Evolutionary conservation across 2,329 filamentous ascomycete genomes (phyloP), one percentile per base, ranked within the genome.

Genomic region (Trematosphaeria pertusa): DNA sequence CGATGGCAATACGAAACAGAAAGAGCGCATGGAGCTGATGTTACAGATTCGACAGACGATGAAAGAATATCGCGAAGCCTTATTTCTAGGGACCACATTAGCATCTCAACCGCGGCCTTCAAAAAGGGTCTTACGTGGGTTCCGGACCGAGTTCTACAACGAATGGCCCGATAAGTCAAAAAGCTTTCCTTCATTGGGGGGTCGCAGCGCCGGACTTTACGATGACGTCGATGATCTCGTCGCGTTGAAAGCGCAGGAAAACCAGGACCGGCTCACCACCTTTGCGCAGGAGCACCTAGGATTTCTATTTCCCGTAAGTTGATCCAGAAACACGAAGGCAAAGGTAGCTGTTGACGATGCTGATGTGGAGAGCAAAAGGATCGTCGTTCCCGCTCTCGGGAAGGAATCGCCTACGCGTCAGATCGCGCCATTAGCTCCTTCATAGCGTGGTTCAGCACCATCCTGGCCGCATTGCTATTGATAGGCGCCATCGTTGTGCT

Each of bases 261-360:
- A 61, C 36, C 6, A 11, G 17, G 64, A 68, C 35, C 49, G 61
- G 4, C 37, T 67, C 2, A 64, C 62, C 4, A 38, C 43, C 5
- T 61, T 70, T 36, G 48, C 65, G 9, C 49, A 62, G 26, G 56
- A 59, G 19, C 60, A 64, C 26, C 48, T 31, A 15, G 52, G 42
- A 1, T 49, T 45, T 22, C 33, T 54, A n/a, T 56, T 56, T 17
- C 48, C 50, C 6, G 49, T 52, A 26, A 34, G 52, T 45, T 5
- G 11, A 32, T n/a, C n/a, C n/a, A n/a, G n/a, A n/a, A n/a, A 14
- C 14, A 22, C 5, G 12, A 37, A 24, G 5, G 21, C 14, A 18
- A 31, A 14, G 1, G 22, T n/a, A n/a, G n/a, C 38, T 7, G 24
- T 45, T 26, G 30, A 22, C 42, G 22, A 46, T 17, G 24, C n/a